These are phyloP conservation scores for Cercospora citrullina DNA, from an alignment of 2,329 filamentous ascomycete genomes.

Conservation along the genomic window DNA sequence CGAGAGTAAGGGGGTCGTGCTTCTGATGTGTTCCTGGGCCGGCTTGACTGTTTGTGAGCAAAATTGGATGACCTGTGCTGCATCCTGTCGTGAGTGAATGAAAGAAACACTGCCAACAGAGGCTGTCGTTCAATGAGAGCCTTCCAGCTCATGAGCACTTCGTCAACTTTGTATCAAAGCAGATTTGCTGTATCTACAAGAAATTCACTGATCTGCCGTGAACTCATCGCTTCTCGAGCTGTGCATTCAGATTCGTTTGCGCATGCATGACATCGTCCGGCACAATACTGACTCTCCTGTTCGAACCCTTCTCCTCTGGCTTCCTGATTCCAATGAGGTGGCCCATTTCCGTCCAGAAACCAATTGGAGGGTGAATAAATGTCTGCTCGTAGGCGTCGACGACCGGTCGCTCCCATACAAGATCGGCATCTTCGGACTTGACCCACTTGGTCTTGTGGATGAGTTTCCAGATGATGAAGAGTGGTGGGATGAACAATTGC, in stretches of 20 bases:
- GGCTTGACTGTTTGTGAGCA: too few relatives aligned
- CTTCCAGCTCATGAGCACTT: neutral
- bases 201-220: neutral
- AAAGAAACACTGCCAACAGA: neutral
- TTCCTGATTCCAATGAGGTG: conserved; percentile 44
- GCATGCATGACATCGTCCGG: conserved; percentile 19
- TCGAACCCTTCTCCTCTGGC: conserved; percentile 19
- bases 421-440: conserved; percentile 56
- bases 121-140: neutral
- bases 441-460: conserved; percentile 59
- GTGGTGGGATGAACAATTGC: conserved; percentile 29
- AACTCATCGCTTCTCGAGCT: conserved; percentile 11
- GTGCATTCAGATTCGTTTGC: conserved; percentile 14
- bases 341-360: conserved; percentile 57
- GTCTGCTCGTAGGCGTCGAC: conserved; percentile 59
- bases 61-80: neutral
- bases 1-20: neutral
- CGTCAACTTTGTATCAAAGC: neutral
- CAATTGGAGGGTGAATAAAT: conserved; percentile 50
- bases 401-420: conserved; percentile 60
- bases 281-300: conserved; percentile 17
- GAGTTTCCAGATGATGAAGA: conserved; percentile 58
- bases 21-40: neutral
- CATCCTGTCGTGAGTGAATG: neutral
- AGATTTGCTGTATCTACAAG: neutral